phyloP scores from a whole-genome alignment of 805 yeast genomes.

The Sugiyamaella valdiviana region DNA sequence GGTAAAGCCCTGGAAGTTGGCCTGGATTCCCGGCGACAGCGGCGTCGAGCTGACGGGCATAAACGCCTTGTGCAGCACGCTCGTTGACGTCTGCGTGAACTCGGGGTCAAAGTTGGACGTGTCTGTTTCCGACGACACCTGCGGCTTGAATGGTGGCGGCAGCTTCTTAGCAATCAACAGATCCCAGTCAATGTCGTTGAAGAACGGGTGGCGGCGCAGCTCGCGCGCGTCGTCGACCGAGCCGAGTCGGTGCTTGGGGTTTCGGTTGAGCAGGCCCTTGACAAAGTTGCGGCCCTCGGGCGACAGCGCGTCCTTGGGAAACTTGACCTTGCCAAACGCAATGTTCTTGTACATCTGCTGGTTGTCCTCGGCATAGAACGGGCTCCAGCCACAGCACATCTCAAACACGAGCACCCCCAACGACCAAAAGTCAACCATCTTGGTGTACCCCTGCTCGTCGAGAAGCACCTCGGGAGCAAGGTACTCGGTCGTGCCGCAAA shows the following conservation, averaged over 20 bases:
- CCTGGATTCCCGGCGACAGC: slow-evolving; percentile 89
- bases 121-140: slow-evolving; percentile 81
- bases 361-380: slow-evolving; percentile 94
- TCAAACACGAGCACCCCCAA: slow-evolving; percentile 93
- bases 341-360: slow-evolving; percentile 99
- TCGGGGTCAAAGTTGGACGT: slow-evolving; percentile 98
- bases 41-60: slow-evolving; percentile 56
- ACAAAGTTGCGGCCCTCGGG: slow-evolving; percentile 93
- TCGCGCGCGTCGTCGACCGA: slow-evolving; percentile 89
- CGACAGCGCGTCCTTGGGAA: slow-evolving; percentile 91
- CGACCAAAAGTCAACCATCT: slow-evolving; percentile 99
- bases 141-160: slow-evolving; percentile 97
- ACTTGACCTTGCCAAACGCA: slow-evolving; percentile 96
- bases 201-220: slow-evolving; percentile 85
- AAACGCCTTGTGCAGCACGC: slow-evolving; percentile 56
- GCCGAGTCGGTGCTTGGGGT: slow-evolving; percentile 92
- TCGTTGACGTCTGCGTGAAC: slow-evolving; percentile 86
- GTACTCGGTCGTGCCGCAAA: slow-evolving; percentile 98
- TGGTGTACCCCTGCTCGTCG: slow-evolving; percentile 94
- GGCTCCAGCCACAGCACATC: slow-evolving; percentile 99
- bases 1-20: slow-evolving; percentile 93
- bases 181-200: slow-evolving; percentile 88
- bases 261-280: slow-evolving; percentile 88
- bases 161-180: slow-evolving; percentile 68
- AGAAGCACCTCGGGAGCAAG: slow-evolving; percentile 93